A percentile compares a stretch with the other conserved stretches of the same genome.
These are phyloP conservation scores for Neonothopanus nambi DNA, from an alignment of 1,284 basidiomycete genomes.

Conservation along the genomic window DNA sequence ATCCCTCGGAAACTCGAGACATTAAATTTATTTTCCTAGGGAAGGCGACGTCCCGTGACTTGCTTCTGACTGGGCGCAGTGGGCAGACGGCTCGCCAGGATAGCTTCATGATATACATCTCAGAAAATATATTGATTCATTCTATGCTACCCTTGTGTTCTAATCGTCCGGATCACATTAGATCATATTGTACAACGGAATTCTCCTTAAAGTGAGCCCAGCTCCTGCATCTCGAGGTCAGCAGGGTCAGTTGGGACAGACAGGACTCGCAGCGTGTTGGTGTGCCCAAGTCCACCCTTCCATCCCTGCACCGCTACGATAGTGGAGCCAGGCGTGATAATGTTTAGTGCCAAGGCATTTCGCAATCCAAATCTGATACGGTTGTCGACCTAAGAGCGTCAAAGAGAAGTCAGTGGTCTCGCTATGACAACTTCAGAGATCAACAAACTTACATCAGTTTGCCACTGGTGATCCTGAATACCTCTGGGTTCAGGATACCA, in stretches of 20 bases:
- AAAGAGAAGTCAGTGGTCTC: conserved; percentile 17
- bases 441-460: conserved; percentile 79
- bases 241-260: conserved; percentile 84
- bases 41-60: no score
- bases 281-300: conserved; percentile 97
- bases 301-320: conserved; percentile 97
- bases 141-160: no score
- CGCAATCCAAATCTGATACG: conserved; percentile 89
- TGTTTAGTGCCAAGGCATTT: conserved; percentile 83
- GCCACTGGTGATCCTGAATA: conserved; percentile 89
- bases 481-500: conserved; percentile 94
- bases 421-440: conserved; percentile 15
- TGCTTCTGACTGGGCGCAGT: no score
- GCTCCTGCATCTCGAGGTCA: conserved; percentile 79
- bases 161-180: background rate
- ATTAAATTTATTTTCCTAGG: background rate
- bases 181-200: background rate
- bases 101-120: no score
- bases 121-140: no score
- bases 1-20: no score
- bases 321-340: conserved; percentile 89
- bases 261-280: conserved; percentile 79
- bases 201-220: conserved; percentile 38
- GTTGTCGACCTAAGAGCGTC: conserved; percentile 69
- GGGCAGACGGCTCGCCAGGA: no score